phyloP scores from a whole-genome alignment of 768 basidiomycete genomes.

The Lactarius evosmus region DNA sequence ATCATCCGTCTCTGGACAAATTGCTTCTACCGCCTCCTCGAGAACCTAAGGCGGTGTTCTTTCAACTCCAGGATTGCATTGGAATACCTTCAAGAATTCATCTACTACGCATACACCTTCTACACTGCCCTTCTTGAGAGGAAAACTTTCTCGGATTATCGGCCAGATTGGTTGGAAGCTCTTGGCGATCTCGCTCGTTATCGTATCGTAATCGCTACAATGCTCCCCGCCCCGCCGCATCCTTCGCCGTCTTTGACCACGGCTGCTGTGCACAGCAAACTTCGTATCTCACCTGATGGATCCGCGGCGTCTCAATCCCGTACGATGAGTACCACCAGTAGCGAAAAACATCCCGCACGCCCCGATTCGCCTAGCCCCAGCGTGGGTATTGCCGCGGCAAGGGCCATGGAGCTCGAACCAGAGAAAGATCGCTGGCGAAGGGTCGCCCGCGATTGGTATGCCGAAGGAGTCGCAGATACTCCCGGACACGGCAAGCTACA shows the following conservation, averaged over 20 bases:
- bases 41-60: conserved; percentile 83
- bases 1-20: conserved; percentile 91
- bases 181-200: conserved; percentile 95
- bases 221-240: conserved; percentile 53
- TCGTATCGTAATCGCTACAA: conserved; percentile 91
- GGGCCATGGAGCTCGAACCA: conserved; percentile 79
- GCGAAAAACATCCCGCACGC: conserved; percentile 28
- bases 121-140: conserved; percentile 90
- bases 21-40: conserved; percentile 86
- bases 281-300: conserved; percentile 28
- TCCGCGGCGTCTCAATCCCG: conserved; percentile 22
- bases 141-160: conserved; percentile 62
- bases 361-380: conserved; percentile 49
- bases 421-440: conserved; percentile 90
- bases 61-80: conserved; percentile 66
- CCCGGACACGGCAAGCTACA: conserved; percentile 95
- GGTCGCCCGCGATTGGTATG: conserved; percentile 93
- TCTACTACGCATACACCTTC: conserved; percentile 92
- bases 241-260: conserved; percentile 46
- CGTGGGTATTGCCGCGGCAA: conserved; percentile 82
- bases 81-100: conserved; percentile 91
- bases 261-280: conserved; percentile 46
- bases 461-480: conserved; percentile 76
- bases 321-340: conserved; percentile 18
- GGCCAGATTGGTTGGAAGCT: conserved; percentile 90